A percentile compares a stretch with the other conserved stretches of the same genome.
Conservation (phyloP, 2,329 filamentous ascomycete genomes). For the Ascochyta fabae region DNA sequence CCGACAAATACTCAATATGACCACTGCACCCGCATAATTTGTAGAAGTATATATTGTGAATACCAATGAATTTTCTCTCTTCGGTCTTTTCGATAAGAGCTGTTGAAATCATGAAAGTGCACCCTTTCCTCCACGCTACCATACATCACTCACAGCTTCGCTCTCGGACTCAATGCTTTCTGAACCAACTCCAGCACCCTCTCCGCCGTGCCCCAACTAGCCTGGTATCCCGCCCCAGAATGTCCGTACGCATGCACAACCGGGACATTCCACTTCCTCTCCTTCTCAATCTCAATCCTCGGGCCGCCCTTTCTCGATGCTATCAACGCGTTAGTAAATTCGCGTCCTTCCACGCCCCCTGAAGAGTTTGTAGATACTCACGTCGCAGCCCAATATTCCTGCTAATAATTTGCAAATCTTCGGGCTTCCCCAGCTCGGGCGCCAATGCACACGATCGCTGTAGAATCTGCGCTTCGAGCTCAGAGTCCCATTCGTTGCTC, state of each 20-base stretch:
- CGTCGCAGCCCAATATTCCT: conserved; percentile 82
- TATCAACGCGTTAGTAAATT: conserved; percentile 11
- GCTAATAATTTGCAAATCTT: conserved; percentile 76
- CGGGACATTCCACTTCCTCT: conserved; percentile 62
- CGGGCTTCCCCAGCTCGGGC: conserved; percentile 70
- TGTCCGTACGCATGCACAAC: conserved; percentile 81
- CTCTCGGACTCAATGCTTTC: conserved; percentile 28
- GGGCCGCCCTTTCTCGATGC: conserved; percentile 74
- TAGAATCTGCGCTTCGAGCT: conserved; percentile 83
- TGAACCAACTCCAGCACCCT: conserved; percentile 51
- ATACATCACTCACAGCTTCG: conserved; percentile 31
- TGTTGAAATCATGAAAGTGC: background rate
- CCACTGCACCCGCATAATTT: too few species aligned
- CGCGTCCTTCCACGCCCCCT: background rate
- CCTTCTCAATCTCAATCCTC: conserved; percentile 73
- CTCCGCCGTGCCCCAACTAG: conserved; percentile 54
- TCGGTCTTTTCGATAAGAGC: background rate
- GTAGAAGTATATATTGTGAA: too few species aligned
- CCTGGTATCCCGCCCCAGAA: conserved; percentile 75
- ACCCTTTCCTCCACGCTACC: too few species aligned
- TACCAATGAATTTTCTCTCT: too few species aligned
- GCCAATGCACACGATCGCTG: conserved; percentile 70
- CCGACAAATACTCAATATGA: too few species aligned
- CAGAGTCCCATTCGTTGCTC: conserved; percentile 78
- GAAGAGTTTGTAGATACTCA: conserved; percentile 23